These are phyloP conservation scores for Aspergillus panamensis DNA, from an alignment of 495 filamentous ascomycete species.

Conservation along the genomic window DNA sequence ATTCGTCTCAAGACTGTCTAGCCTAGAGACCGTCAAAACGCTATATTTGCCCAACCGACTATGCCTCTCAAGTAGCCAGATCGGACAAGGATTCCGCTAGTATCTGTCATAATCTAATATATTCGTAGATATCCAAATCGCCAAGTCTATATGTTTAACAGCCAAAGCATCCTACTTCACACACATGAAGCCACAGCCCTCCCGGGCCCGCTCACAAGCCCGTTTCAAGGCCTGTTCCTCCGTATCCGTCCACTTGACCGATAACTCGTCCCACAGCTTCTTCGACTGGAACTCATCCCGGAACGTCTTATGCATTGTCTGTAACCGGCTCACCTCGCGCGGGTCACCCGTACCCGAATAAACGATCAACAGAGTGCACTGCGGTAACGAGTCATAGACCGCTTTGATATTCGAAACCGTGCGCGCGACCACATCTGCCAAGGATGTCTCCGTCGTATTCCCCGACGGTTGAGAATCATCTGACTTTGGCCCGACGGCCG, in stretches of 20 bases:
- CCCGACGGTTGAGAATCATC: conserved; percentile 27
- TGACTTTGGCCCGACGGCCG: conserved; percentile 31
- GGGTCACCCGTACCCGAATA: conserved; percentile 89
- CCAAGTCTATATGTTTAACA: not conserved
- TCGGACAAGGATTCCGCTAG: not conserved
- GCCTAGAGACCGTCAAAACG: not conserved
- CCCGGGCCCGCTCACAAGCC: conserved; percentile 65
- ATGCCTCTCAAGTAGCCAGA: not conserved
- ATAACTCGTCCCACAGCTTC: conserved; percentile 84
- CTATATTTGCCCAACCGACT: not conserved
- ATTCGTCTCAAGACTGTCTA: not conserved
- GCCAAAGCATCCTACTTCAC: conserved; percentile 56
- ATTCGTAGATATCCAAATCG: not conserved
- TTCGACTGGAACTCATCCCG: conserved; percentile 68
- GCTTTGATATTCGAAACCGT: conserved; percentile 58
- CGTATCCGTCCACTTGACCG: conserved; percentile 83
- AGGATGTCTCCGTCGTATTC: conserved; percentile 13
- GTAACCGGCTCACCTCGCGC: conserved; percentile 67
- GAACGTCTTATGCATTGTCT: conserved; percentile 67
- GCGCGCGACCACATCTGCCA: conserved; percentile 44
- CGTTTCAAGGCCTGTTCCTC: conserved; percentile 76
- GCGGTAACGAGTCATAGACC: conserved; percentile 73
- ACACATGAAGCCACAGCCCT: conserved; percentile 77
- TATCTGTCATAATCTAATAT: not conserved
- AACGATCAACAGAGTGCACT: conserved; percentile 82